Conservation (phyloP, 139 green algal species). For the Desmodesmus armatus region DNA sequence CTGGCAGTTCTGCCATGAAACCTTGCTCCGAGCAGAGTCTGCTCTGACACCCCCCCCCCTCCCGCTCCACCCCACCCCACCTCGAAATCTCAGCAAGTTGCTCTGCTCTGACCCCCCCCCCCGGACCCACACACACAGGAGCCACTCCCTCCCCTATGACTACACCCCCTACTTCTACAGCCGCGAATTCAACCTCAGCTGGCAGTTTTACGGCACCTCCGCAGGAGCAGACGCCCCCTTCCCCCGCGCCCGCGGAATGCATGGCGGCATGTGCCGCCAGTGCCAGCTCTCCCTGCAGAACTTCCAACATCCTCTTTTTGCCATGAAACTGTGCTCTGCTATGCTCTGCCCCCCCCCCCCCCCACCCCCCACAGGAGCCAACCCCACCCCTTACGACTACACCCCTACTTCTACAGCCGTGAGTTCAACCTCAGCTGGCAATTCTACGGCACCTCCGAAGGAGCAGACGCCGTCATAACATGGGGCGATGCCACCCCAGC, state of each 20-base stretch:
- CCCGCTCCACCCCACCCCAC: no score
- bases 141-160: no score
- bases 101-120: no score
- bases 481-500: not conserved
- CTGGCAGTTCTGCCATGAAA: conserved; percentile 94
- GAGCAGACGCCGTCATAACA: conserved; percentile 30
- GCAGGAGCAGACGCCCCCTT: no score
- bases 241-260: no score
- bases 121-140: no score
- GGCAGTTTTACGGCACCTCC: conserved; percentile 92
- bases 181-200: conserved; percentile 88
- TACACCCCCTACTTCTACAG: conserved; percentile 98
- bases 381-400: conserved; percentile 85
- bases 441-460: conserved; percentile 78
- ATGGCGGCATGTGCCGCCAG: no score
- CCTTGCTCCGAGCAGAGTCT: no score
- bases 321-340: not conserved
- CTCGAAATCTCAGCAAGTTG: no score
- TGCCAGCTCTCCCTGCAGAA: no score
- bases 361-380: conserved; percentile 52
- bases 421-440: conserved; percentile 92
- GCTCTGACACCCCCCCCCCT: no score
- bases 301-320: not conserved
- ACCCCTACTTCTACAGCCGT: conserved; percentile 95
- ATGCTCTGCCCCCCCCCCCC: not conserved